Evolutionary conservation across 2,329 filamentous ascomycete genomes (phyloP), one percentile per base, ranked within the genome.

Genomic region (Colletotrichum trifolii): DNA sequence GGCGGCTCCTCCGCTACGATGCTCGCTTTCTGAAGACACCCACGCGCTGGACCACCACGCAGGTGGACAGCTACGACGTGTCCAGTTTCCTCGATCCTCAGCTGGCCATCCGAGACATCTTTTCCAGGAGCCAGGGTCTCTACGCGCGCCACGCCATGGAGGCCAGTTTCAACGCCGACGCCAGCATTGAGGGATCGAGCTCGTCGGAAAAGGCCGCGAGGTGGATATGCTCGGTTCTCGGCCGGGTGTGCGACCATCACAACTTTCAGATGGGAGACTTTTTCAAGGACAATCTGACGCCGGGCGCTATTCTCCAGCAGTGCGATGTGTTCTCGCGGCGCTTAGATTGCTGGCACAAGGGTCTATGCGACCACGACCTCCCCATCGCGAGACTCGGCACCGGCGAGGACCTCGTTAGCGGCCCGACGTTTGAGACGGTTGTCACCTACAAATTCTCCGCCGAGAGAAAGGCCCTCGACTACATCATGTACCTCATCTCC

Each of bases 1-100:
- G 61, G 61, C 42, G 61, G 2, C 60, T 64, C 43, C 56, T 64
- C 11, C 55, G 61, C 6, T 60, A 64, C 43, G 61, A 64, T 17
- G 17, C 60, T 0, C 56, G 61, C 0, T 54, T 62, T 12, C 49
- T 50, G 33, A 56, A 43, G 46, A 33, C 34, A 15, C 61, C 49
- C 12, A 64, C 48, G 11, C 49, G n/a, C 10, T 33, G 9, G 17
- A 53, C 38, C 1, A 48, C 33, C 36, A 60, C 60, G 13, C 25
- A 43, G 1, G 61, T 50, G 10, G 61, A 64, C 39, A 40, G 7
- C 7, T 60, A 60, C n/a, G 61, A 64, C 13, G n/a, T 12, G 2
- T 33, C 61, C 6, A 34, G 61, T 38, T 9, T 64, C 45, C 56
- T 64, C 10, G 56, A 64, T 25, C 56, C 61, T 4, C 56, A 64